Conservation (phyloP, 2,329 filamentous ascomycete genomes). For the Penicillium capsulatum region DNA sequence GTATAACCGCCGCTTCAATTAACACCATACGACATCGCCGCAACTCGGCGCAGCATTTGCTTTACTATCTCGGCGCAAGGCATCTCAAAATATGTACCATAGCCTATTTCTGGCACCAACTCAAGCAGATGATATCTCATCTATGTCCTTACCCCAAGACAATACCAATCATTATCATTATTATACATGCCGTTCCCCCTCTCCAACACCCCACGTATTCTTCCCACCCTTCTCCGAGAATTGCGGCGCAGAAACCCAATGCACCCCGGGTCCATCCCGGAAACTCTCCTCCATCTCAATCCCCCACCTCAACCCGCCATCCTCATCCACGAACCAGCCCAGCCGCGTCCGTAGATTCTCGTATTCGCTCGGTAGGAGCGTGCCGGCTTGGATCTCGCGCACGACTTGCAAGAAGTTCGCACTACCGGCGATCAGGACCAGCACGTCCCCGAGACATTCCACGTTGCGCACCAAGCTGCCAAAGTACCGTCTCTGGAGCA, state of each 20-base stretch:
- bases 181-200: constrained; percentile 1
- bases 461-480: constrained; percentile 14
- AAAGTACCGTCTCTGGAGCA: constrained; percentile 15
- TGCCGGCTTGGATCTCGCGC: constrained; percentile 12
- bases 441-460: constrained; percentile 15
- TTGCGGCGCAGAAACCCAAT: constrained; percentile 14
- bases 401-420: constrained; percentile 15
- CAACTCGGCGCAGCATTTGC: neutral
- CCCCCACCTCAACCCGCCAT: constrained; percentile 15
- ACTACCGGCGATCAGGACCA: constrained; percentile 16
- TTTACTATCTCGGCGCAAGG: too few species aligned
- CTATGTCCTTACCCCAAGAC: neutral
- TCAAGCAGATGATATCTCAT: too few species aligned
- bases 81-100: neutral
- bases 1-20: too few species aligned
- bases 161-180: neutral
- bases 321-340: constrained; percentile 19
- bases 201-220: constrained; percentile 10
- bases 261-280: constrained; percentile 9
- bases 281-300: constrained; percentile 18
- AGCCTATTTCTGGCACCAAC: neutral
- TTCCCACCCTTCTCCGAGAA: constrained; percentile 11
- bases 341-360: constrained; percentile 12
- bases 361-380: constrained; percentile 6
- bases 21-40: neutral